A percentile compares a stretch with the other conserved stretches of the same genome.
These are phyloP conservation scores for Hyphodiscus hymeniophilus DNA, from an alignment of 495 filamentous ascomycete genomes.

Conservation along the genomic window DNA sequence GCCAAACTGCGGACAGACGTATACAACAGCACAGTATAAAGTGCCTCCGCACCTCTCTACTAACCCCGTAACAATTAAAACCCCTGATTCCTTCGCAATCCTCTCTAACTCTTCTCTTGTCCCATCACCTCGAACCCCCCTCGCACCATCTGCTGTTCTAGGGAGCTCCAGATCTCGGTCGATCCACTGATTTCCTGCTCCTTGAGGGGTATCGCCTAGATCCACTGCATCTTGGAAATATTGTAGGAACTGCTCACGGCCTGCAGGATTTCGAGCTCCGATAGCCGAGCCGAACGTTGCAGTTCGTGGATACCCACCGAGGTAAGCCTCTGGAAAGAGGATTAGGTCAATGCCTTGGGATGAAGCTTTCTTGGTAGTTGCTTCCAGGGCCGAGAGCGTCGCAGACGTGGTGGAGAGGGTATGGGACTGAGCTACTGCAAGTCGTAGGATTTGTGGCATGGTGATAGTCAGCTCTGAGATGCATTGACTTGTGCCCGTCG, in stretches of 20 bases:
- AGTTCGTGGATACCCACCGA: slow-evolving; percentile 90
- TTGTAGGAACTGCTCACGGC: slow-evolving; percentile 73
- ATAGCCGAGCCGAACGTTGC: slow-evolving; percentile 67
- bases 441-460: slow-evolving; percentile 38
- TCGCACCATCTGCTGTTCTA: slow-evolving; percentile 32
- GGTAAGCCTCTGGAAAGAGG: slow-evolving; percentile 87
- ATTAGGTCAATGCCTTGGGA: slow-evolving; percentile 65
- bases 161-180: slow-evolving; percentile 45
- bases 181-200: slow-evolving; percentile 68
- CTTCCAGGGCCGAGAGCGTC: slow-evolving; percentile 58
- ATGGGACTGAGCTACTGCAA: slow-evolving; percentile 71
- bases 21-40: slow-evolving; percentile 77
- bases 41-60: slow-evolving; percentile 76
- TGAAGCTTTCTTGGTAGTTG: slow-evolving; percentile 42
- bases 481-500: too few species aligned
- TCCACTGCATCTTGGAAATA: slow-evolving; percentile 79
- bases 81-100: slow-evolving; percentile 62
- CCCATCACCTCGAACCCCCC: slow-evolving; percentile 62
- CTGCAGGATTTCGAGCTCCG: slow-evolving; percentile 56
- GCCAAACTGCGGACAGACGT: slow-evolving; percentile 58
- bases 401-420: slow-evolving; percentile 54
- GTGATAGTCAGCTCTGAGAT: too few species aligned
- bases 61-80: slow-evolving; percentile 72
- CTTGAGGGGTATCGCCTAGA: slow-evolving; percentile 75
- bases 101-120: slow-evolving; percentile 73